Base-by-base conservation (phyloP, 129 eudicot species). In the Solidago caesia region DNA sequence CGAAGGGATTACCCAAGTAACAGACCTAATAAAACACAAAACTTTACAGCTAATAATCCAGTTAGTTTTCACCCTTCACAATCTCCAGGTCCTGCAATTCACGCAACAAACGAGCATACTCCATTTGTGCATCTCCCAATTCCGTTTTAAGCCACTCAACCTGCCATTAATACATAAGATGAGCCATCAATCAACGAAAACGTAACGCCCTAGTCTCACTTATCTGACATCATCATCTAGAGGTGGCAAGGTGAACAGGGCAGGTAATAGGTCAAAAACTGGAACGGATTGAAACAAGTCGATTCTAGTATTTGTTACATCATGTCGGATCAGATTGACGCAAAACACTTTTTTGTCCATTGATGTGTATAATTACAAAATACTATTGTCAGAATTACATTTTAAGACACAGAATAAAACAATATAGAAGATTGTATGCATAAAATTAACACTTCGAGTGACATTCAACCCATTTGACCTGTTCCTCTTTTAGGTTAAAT, bases 71-170 rank as follows among this genome's bases (percentile, higher is more conserved):
- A 59, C 43, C 64, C 77, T 88, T 88, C 59, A 85, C 77, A 42
- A 49, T 81, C 76, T 88, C 96, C 69, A 88, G 21, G 8, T 59
- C 21, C 58, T 67, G 80, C 80, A 82, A 68, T 76, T 91, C 90
- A 64, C 73, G 68, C 70, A 86, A 58, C 78, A 91, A 62, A 39
- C 77, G 67, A 66, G 76, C 58, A 78, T 86, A 86, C 77, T 81
- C 87, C 10, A 72, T 52, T 53, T 81, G 82, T 8, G 82, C 97
- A 51, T 80, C 82, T 68, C 66, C 71, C 57, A 91, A 65, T 77
- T 88, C 88, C 26, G 43, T 59, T 77, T 61, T 78, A 6, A 91
- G 95, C 60, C 33, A 69, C 14, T 46, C 49, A 73, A 84, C 89
- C 97, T 91, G 84, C 33, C 43, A 63, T 64, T 1, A 69, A 73